These are phyloP conservation scores for Obba rivulosa DNA, from an alignment of 768 basidiomycete genomes.

Conservation along the genomic window DNA sequence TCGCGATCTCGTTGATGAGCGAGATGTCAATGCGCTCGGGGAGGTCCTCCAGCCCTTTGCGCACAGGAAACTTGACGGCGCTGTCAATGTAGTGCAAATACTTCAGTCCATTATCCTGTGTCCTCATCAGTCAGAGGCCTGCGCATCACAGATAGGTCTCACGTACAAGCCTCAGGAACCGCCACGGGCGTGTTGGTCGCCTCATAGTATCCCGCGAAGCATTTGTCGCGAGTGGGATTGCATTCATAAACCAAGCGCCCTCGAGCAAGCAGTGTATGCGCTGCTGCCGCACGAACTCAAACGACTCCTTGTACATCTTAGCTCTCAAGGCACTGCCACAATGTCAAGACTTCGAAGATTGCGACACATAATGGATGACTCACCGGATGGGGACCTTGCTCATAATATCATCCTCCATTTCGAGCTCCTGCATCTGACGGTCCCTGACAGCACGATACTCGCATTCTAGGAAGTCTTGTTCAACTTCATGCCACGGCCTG, in stretches of 20 bases:
- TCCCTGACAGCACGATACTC: constrained; percentile 86
- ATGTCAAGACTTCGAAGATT: background rate
- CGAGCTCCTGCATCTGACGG: constrained; percentile 86
- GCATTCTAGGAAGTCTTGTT: constrained; percentile 71
- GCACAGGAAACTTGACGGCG: constrained; percentile 70
- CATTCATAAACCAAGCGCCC: constrained; percentile 91
- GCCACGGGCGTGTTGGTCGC: constrained; percentile 66
- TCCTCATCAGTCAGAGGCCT: constrained; percentile 3
- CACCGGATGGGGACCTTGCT: constrained; percentile 84
- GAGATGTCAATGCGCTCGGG: constrained; percentile 83
- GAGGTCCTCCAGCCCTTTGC: constrained; percentile 80
- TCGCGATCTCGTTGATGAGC: constrained; percentile 73
- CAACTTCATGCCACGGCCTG: constrained; percentile 79
- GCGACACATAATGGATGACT: constrained; percentile 17
- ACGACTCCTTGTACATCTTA: constrained; percentile 85
- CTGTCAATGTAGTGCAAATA: constrained; percentile 86
- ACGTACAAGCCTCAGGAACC: constrained; percentile 79
- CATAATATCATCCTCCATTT: constrained; percentile 81
- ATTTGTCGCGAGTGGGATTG: constrained; percentile 43
- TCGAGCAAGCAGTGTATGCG: constrained; percentile 83
- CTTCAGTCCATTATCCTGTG: constrained; percentile 72
- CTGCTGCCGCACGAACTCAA: constrained; percentile 85
- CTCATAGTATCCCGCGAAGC: constrained; percentile 44
- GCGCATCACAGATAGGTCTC: background rate
- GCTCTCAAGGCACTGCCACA: constrained; percentile 66